These are phyloP conservation scores for Fomitopsis betulina DNA, from an alignment of 1,284 basidiomycete species.

Conservation along the genomic window DNA sequence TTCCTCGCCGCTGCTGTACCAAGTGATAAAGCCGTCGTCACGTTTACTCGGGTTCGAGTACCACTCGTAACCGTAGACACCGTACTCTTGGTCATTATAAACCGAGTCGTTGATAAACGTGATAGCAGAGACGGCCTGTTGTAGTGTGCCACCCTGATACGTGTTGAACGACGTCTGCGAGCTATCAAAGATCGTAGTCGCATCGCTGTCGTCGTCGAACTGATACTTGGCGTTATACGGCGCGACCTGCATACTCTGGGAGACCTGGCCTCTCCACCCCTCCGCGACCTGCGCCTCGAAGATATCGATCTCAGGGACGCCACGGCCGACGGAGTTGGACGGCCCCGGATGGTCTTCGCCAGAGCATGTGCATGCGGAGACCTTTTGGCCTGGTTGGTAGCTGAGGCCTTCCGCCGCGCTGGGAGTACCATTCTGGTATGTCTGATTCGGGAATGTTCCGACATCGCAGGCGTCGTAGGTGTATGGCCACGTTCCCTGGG, in stretches of 20 bases:
- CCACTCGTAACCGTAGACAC: constrained; percentile 70
- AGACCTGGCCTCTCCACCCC: constrained; percentile 50
- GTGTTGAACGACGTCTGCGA: constrained; percentile 53
- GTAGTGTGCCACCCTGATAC: constrained; percentile 75
- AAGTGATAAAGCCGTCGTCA: constrained; percentile 66
- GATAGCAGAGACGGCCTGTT: constrained; percentile 75
- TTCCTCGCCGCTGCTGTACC: constrained; percentile 57
- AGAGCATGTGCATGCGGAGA: constrained; percentile 52
- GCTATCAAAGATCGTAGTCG: constrained; percentile 51
- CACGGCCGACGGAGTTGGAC: constrained; percentile 41
- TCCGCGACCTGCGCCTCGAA: constrained; percentile 51
- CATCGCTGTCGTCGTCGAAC: constrained; percentile 49
- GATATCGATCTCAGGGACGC: constrained; percentile 65
- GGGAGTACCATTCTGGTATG: constrained; percentile 48
- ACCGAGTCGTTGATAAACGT: constrained; percentile 48
- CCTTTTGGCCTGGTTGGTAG: constrained; percentile 53
- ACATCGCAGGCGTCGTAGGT: constrained; percentile 80
- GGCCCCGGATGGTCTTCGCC: constrained; percentile 66
- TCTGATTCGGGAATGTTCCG: constrained; percentile 84
- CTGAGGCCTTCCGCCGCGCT: constrained; percentile 37
- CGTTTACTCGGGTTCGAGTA: constrained; percentile 63
- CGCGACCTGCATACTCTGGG: constrained; percentile 79
- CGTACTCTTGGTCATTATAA: constrained; percentile 51
- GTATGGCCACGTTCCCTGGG: constrained; percentile 71
- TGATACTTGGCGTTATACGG: constrained; percentile 73